phyloP scores from a whole-genome alignment of 23 red algal genomes.

The Gracilaria domingensis region DNA sequence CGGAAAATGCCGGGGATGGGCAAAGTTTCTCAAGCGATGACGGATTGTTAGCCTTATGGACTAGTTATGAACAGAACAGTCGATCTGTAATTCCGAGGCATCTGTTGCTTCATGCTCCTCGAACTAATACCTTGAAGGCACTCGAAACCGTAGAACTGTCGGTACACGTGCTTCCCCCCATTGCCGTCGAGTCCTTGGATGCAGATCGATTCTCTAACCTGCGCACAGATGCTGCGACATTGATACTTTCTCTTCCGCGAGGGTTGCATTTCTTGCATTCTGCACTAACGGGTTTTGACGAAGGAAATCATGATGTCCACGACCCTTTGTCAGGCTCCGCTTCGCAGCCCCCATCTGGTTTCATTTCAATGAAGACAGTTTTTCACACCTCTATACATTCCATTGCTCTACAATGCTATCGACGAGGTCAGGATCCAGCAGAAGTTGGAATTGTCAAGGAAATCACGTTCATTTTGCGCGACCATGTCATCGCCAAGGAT shows the following conservation, averaged over 20 bases:
- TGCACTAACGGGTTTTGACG: no score
- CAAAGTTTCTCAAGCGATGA: background rate
- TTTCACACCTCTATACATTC: background rate
- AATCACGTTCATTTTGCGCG: slow-evolving; percentile 7
- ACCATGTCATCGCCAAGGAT: background rate
- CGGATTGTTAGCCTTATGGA: slow-evolving; percentile 19
- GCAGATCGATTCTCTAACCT: background rate
- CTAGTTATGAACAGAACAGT: background rate
- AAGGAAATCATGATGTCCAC: background rate
- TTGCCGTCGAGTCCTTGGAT: background rate
- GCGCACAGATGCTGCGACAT: background rate
- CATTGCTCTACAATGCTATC: background rate
- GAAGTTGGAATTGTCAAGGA: background rate
- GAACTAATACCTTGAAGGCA: background rate
- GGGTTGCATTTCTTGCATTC: background rate
- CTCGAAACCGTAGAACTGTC: background rate
- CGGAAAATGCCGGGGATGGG: background rate
- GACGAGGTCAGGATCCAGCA: background rate
- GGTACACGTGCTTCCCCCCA: background rate
- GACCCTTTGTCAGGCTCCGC: background rate
- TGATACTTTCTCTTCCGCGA: background rate
- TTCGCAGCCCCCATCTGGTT: background rate
- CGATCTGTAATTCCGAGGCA: background rate
- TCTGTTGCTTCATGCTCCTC: background rate
- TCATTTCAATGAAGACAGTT: background rate